Percentiles rank a stretch among this genome's conserved stretches.
These are phyloP conservation scores for Neoboletus subvelutipes DNA, from an alignment of 768 basidiomycete genomes.

Conservation along the genomic window DNA sequence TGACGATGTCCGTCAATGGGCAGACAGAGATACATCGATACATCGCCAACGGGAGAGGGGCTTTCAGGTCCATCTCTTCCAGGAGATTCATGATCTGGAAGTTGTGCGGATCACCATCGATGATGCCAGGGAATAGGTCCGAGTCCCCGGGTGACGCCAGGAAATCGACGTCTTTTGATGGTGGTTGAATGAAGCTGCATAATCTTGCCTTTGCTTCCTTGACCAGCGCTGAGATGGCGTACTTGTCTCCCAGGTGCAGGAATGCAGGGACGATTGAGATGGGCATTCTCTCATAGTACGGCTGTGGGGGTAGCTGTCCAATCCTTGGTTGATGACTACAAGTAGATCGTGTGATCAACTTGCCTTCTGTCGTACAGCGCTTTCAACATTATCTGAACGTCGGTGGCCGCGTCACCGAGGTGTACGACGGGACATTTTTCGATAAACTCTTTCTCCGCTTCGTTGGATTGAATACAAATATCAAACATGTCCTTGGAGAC, in stretches of 20 bases:
- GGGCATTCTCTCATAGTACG: conserved; percentile 2
- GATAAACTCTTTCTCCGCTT: conserved; percentile 3
- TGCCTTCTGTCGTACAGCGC: conserved; percentile 18
- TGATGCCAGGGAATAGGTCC: neutral
- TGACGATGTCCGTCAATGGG: neutral
- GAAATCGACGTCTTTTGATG: no score
- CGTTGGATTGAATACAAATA: neutral
- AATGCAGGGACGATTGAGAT: conserved; percentile 2
- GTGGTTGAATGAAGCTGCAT: neutral
- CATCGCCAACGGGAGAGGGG: conserved; percentile 8
- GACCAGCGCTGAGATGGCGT: conserved; percentile 12
- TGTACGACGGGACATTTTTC: conserved; percentile 20
- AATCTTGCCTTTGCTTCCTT: conserved; percentile 4
- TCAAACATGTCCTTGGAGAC: conserved; percentile 7
- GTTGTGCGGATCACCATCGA: conserved; percentile 8
- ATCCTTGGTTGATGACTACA: no score
- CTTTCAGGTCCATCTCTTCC: conserved; percentile 1
- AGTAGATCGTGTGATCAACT: neutral
- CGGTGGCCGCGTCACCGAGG: conserved; percentile 11
- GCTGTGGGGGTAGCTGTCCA: conserved; percentile 17
- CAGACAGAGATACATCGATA: conserved; percentile 1
- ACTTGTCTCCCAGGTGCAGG: conserved; percentile 30
- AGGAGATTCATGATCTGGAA: conserved; percentile 20
- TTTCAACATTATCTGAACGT: conserved; percentile 16
- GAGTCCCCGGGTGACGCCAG: fast-evolving